phyloP scores from a whole-genome alignment of 2,329 filamentous ascomycete species.

The Fusarium sp. region DNA sequence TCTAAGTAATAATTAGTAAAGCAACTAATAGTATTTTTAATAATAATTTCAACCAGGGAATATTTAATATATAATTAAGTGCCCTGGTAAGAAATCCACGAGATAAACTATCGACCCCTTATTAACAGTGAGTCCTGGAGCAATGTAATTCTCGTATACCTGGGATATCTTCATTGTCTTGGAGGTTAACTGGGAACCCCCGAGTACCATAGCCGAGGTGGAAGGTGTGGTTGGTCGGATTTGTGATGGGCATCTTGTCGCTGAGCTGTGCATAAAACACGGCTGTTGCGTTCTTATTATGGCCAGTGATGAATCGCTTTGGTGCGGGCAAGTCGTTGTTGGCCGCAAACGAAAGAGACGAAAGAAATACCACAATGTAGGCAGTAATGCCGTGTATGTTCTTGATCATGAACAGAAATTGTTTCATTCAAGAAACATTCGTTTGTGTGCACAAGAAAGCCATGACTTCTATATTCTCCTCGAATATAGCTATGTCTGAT shows the following conservation, averaged over 20 bases:
- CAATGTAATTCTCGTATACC: constrained; percentile 21
- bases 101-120: constrained; percentile 56
- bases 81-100: constrained; percentile 57
- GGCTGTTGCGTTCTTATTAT: constrained; percentile 32
- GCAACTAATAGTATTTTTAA: too few relatives aligned
- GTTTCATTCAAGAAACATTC: too few relatives aligned
- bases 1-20: too few relatives aligned
- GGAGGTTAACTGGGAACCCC: constrained; percentile 19
- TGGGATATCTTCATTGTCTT: constrained; percentile 24
- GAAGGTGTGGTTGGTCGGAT: constrained; percentile 28
- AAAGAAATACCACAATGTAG: not conserved
- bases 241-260: constrained; percentile 16
- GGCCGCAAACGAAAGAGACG: not conserved
- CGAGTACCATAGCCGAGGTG: constrained; percentile 33
- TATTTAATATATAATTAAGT: constrained; percentile 36
- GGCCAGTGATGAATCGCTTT: constrained; percentile 36
- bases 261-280: constrained; percentile 31
- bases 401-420: not conserved
- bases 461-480: not conserved
- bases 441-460: too few relatives aligned
- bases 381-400: not conserved
- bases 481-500: not conserved
- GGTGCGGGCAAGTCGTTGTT: constrained; percentile 25
- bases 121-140: constrained; percentile 41
- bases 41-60: too few relatives aligned